Evolutionary conservation across 352 stramenopile species (phyloP).

Genomic region (Thraustotheca clavata): DNA sequence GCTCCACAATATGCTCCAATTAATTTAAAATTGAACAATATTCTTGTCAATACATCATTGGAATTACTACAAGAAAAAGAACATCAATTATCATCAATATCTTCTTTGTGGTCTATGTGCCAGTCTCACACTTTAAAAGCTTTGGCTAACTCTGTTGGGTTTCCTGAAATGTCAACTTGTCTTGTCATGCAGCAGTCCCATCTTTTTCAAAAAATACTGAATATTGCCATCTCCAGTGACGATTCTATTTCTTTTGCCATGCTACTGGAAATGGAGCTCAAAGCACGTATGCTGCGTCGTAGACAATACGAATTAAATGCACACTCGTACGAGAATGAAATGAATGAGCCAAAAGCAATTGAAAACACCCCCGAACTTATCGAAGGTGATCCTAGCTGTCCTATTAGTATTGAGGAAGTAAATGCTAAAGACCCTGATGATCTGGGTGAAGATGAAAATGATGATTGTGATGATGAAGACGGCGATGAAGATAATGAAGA

Average conservation of each 20-base stretch:
- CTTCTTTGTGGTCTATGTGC: neutral
- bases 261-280: constrained; percentile 30
- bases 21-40: neutral
- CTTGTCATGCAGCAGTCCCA: neutral
- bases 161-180: neutral
- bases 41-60: neutral
- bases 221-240: neutral
- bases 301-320: constrained; percentile 38
- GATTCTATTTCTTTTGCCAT: constrained; percentile 25
- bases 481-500: constrained; percentile 50
- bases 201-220: too few relatives aligned
- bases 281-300: constrained; percentile 34
- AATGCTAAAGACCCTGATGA: constrained; percentile 25
- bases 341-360: too few relatives aligned
- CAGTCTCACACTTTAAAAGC: constrained; percentile 7
- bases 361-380: too few relatives aligned
- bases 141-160: neutral
- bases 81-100: neutral
- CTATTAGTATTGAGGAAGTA: constrained; percentile 12
- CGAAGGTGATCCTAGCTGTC: constrained; percentile 20
- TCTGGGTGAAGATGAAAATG: constrained; percentile 28
- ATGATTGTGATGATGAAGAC: constrained; percentile 37
- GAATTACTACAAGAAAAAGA: neutral
- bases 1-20: neutral
- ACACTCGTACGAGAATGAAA: constrained; percentile 30